phyloP scores from a whole-genome alignment of 495 filamentous ascomycete genomes.

The Neurospora sp. region DNA sequence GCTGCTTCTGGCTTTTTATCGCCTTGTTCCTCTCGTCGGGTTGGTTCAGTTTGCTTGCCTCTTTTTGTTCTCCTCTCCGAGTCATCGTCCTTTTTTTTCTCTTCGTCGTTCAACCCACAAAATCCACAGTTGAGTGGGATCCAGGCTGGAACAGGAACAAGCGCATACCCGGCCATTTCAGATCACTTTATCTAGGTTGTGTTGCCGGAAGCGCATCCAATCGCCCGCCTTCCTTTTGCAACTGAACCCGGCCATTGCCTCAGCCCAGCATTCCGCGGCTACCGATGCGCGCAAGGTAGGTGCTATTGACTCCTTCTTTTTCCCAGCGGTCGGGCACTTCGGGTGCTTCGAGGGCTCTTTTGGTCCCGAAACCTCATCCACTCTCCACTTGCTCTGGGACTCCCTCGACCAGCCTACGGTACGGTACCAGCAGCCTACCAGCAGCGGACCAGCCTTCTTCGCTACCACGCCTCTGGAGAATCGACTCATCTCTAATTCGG shows the following conservation, averaged over 20 bases:
- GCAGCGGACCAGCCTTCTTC: background rate
- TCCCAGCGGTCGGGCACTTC: background rate
- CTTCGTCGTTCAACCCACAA: background rate
- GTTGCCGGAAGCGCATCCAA: background rate
- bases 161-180: background rate
- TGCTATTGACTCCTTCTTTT: background rate
- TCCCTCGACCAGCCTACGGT: background rate
- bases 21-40: background rate
- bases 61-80: background rate
- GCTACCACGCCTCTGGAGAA: background rate
- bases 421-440: background rate
- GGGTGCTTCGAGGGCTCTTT: background rate
- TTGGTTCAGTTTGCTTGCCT: background rate
- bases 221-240: background rate
- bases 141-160: background rate
- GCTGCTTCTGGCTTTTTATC: background rate
- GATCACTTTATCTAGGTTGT: background rate
- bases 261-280: background rate
- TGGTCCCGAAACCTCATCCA: background rate
- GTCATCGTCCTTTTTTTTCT: background rate
- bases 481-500: background rate
- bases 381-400: background rate
- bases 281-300: background rate
- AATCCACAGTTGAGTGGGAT: background rate
- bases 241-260: background rate